Base-by-base conservation (phyloP, 2,329 filamentous ascomycete species). In the Ceratocystis cacaofunesta region DNA sequence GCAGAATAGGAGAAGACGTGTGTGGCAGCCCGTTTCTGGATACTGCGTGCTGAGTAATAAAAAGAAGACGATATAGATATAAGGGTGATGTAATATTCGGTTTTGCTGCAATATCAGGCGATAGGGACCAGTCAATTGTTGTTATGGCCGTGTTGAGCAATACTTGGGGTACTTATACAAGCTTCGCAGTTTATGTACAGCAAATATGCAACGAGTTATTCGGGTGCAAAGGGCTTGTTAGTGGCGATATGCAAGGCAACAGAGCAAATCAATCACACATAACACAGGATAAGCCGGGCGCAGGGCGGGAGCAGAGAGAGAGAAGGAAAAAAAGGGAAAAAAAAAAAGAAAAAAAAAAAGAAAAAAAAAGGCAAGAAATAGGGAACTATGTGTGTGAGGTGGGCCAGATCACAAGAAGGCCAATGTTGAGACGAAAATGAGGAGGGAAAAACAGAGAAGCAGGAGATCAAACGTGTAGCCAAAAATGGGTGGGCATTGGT, bases 391-490 rank as follows among this genome's bases (percentile, higher is more conserved):
- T 52, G 19, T 52, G 48, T 4, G 19, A 52, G 48, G 12, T 22
- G 48, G 22, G 48, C n/a, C 48, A 22, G 48, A 52, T 52, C 48
- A 52, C 48, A 52, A 19, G n/a, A 52, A 19, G 48, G 25, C 52
- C 52, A 57, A 57, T 57, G 28, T 57, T 57, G 52, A 30, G 52
- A 57, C 52, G n/a, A 61, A 61, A 61, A 44, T 15, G 19, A n/a
- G 22, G 44, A 44, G 15, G 43, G 7, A 41, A 61, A 28, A 61
- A 36, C 52, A 19, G 46, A 65, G 55, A 52, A 17, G 43, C 36
- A 60, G 44, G n/a, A 57, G 43, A 48, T 32, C 58, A 62, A 62
- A 46, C 22, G 22, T 46, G 44, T 10, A 22, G 46, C 46, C 6
- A 46, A 25, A 50, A 28, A n/a, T 28, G 19, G 61, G 41, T 6